Base-by-base conservation (phyloP, 23 red algal species). In the Cyanidium caldarium region DNA sequence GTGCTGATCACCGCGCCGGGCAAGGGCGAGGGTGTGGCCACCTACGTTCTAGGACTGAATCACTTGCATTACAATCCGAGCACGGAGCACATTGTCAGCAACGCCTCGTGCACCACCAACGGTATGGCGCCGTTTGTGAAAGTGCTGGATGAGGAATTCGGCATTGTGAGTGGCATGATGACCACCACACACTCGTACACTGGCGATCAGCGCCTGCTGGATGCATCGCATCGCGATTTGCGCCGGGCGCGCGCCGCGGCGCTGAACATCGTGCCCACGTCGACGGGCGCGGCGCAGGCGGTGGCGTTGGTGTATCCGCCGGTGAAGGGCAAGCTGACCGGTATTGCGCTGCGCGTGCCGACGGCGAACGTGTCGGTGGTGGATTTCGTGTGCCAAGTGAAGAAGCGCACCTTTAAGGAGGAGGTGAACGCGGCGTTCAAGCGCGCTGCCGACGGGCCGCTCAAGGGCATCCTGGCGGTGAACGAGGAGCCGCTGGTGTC, bases 151-250 rank as follows among this genome's bases (percentile, higher is more conserved):
- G 92, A 88, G 19, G 84, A 88, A 44, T 88, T 98, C 65, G 83
- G 92, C 38, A 82, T 98, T 57, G 75, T 85, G 2, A 82, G 76
- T 46, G 92, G 92, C 43, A 88, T 79, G 69, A 98, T 98, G 92
- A 98, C 92, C 39, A 98, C 92, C 0, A 98, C 84, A 46, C 92
- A 98, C 78, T 88, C 83, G 1, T 88, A 88, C 65, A 98, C 92
- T 42, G 84, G 84, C 5, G 84, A 88, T 39, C 92, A 98, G 45
- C 66, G 83, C 42, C 67, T 98, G n/a, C 56, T 88, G 39, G 92
- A 98, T 84, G 84, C 84, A 2, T 78, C 71, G 12, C 92, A 98
- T 76, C 79, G 84, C 40, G 92, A 98, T 70, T 58, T 98, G 40
- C 84, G 92, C 56, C 85, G 92, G 58, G 92, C 92, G 17, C 80